Percentiles rank a stretch among this genome's conserved stretches.
phyloP scores from a whole-genome alignment of 1,284 basidiomycete species.

The Malassezia nana region DNA sequence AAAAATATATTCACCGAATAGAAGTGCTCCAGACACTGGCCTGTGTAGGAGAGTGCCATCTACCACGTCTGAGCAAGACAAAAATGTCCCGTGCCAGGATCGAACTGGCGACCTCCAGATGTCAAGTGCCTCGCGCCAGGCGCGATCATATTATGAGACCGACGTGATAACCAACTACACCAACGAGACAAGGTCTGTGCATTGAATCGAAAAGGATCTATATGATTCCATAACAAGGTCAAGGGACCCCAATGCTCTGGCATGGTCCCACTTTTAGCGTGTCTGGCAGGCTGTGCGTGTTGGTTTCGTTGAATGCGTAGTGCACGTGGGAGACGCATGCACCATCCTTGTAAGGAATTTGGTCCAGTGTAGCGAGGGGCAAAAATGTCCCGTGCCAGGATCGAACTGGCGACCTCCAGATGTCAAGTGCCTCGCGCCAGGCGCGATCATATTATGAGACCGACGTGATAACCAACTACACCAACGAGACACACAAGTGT shows the following conservation, averaged over 20 bases:
- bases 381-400: slow-evolving; percentile 21
- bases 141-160: slow-evolving; percentile 22
- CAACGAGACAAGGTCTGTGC: slow-evolving; percentile 15
- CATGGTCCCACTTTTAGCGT: no score
- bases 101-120: slow-evolving; percentile 24
- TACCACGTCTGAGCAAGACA: not conserved
- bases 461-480: slow-evolving; percentile 24
- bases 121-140: slow-evolving; percentile 15
- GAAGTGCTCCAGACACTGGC: no score
- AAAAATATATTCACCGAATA: no score
- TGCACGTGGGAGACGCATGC: no score
- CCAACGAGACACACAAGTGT: slow-evolving; percentile 13
- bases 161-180: slow-evolving; percentile 24
- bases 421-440: slow-evolving; percentile 16
- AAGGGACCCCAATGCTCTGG: no score
- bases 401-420: slow-evolving; percentile 24
- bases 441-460: slow-evolving; percentile 22
- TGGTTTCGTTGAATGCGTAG: no score
- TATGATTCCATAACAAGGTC: not conserved
- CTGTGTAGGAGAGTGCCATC: not conserved
- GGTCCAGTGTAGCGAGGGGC: no score
- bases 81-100: slow-evolving; percentile 22
- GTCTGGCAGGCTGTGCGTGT: no score
- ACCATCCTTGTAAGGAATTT: no score
- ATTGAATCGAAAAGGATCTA: not conserved